Percentiles rank a stretch among this genome's conserved stretches.
Evolutionary conservation across 2,329 filamentous ascomycete species (phyloP).

Genomic region (Cordyceps pruinosa): DNA sequence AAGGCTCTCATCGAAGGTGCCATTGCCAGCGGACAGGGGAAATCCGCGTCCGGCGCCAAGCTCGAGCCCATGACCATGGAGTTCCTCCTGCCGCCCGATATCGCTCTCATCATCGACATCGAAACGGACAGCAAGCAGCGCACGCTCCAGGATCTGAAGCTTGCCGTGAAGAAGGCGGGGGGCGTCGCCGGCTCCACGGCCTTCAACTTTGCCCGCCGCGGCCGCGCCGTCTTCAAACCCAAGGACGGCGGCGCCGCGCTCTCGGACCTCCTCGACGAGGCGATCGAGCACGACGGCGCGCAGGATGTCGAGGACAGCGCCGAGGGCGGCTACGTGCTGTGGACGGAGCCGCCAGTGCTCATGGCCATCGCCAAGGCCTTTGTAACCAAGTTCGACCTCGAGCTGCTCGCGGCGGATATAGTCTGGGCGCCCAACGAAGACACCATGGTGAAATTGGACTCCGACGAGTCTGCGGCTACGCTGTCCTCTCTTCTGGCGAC

Average conservation of each 20-base stretch:
- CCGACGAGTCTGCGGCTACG: constrained; percentile 45
- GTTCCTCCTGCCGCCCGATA: constrained; percentile 67
- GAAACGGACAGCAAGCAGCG: constrained; percentile 77
- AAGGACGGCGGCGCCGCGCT: constrained; percentile 47
- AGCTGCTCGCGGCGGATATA: constrained; percentile 70
- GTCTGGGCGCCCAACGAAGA: constrained; percentile 81
- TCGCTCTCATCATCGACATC: constrained; percentile 76
- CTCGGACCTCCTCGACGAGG: constrained; percentile 70
- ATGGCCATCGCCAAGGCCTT: constrained; percentile 39
- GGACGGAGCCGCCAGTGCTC: constrained; percentile 30
- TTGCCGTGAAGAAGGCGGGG: constrained; percentile 62
- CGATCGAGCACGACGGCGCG: constrained; percentile 72
- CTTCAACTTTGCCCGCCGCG: constrained; percentile 80
- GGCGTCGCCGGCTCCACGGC: constrained; percentile 66
- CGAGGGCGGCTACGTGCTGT: constrained; percentile 62
- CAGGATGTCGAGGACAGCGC: constrained; percentile 63
- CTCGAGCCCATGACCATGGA: constrained; percentile 78
- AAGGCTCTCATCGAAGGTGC: constrained; percentile 80
- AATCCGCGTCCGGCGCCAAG: constrained; percentile 63
- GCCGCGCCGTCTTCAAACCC: constrained; percentile 61
- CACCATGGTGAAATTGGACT: constrained; percentile 58
- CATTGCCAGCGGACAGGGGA: constrained; percentile 81
- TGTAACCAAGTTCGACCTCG: constrained; percentile 54
- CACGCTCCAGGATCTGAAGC: constrained; percentile 64
- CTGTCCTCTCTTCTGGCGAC: constrained; percentile 54